Evolutionary conservation across 2,329 filamentous ascomycete species (phyloP).

Genomic region (Pestalotiopsis sp.): DNA sequence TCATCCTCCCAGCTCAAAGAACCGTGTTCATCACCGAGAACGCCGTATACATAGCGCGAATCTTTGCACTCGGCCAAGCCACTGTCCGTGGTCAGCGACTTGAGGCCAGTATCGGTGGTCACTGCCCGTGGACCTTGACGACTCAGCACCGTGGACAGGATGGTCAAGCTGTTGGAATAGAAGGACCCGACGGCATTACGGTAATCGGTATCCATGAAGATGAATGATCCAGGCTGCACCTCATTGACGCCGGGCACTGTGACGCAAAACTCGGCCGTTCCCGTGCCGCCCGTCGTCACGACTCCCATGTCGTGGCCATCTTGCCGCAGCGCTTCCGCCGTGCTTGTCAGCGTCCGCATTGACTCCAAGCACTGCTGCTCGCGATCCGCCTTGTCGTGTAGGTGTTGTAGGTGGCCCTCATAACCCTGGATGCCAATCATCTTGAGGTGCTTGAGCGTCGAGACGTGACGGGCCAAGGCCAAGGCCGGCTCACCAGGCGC

Average conservation of each 20-base stretch:
- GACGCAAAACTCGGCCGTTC: slow-evolving; percentile 56
- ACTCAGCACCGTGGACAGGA: slow-evolving; percentile 51
- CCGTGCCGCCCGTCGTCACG: slow-evolving; percentile 54
- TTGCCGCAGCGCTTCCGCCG: slow-evolving; percentile 41
- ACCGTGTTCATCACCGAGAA: slow-evolving; percentile 53
- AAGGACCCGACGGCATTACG: slow-evolving; percentile 51
- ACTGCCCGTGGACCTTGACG: slow-evolving; percentile 44
- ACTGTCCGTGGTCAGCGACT: slow-evolving; percentile 54
- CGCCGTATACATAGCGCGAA: slow-evolving; percentile 42
- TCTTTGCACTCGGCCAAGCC: slow-evolving; percentile 51
- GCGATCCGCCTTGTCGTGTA: slow-evolving; percentile 45
- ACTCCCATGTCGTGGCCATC: slow-evolving; percentile 48
- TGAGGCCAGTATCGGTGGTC: slow-evolving; percentile 53
- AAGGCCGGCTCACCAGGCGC: slow-evolving; percentile 41
- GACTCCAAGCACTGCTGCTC: slow-evolving; percentile 44
- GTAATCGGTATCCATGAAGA: slow-evolving; percentile 62
- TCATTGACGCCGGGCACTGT: slow-evolving; percentile 53
- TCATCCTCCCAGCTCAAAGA: slow-evolving; percentile 43
- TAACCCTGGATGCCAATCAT: slow-evolving; percentile 55
- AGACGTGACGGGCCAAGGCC: slow-evolving; percentile 41
- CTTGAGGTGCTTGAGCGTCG: slow-evolving; percentile 36
- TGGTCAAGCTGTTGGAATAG: slow-evolving; percentile 50
- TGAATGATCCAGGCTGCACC: slow-evolving; percentile 55
- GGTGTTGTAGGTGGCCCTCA: slow-evolving; percentile 55
- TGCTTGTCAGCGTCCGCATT: slow-evolving; percentile 45